Base-by-base conservation (phyloP, 768 basidiomycete species). In the Pisolithus microcarpus region DNA sequence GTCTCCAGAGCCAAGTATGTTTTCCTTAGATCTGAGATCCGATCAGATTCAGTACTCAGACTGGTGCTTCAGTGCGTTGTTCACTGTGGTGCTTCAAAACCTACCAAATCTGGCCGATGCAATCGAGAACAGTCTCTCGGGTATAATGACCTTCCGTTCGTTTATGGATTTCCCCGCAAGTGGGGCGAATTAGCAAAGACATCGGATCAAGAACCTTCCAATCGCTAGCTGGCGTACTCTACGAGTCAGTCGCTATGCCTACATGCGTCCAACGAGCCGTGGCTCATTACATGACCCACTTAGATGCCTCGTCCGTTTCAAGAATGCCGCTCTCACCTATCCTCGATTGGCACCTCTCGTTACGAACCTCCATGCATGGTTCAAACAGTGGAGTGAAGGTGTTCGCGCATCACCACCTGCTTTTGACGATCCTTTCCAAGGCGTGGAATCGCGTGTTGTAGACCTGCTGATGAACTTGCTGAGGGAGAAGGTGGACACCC, bases 281-380 rank as follows among this genome's bases (percentile, higher is more conserved):
- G 13, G 23, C 23, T 52, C 15, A n/a, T n/a, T n/a, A 61, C 10
- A 5, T 37, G 11, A 11, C 11, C n/a, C 26, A 30, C 1, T 30
- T 46, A 84, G 83, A 54, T 79, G 70, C 46, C 57, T 84, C 7
- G 71, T 70, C 5, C 80, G 81, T 3, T 84, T 83, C 66, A 81
- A 82, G 61, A 75, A 78, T 40, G 74, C 75, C 0, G 64, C 77
- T 9, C 64, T 69, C 2, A 72, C 65, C 23, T 71, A 79, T 51
- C 79, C 79, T 0, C 61, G 67, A 23, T 61, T 85, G 1, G 57
- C 57, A 0, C 51, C 60, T 1, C 58, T 80, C 18, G 72, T 81
- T 4, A 57, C 64, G 5, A 68, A 70, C 31, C 67, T 85, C 43
- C 60, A 57, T 11, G 36, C 53, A 7, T 84, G 79, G 77, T 70